Evolutionary conservation across 1,284 basidiomycete species (phyloP), one percentile per base, ranked within the genome.

Genomic region (Takashimella tepidaria): DNA sequence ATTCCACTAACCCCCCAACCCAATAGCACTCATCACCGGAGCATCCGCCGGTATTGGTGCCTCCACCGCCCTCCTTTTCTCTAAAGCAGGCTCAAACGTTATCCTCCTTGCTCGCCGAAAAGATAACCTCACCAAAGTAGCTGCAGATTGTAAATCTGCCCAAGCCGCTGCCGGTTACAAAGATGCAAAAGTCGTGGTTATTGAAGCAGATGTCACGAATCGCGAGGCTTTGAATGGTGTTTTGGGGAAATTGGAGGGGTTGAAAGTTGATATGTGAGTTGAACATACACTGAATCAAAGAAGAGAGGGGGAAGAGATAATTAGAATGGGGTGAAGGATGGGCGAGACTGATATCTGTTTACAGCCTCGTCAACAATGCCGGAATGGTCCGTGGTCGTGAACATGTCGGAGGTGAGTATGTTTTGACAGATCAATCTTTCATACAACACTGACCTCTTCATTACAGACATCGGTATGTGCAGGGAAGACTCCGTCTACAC

Each of bases 301-400:
- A n/a, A 8, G 31, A 37, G 31, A 41, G 10, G 20, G 11, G 31
- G 31, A 37, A 21, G 26, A 2, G 40, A 19, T 20, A 20, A n/a
- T n/a, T n/a, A 37, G 1, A 10, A 16, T 12, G 12, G 31, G 16
- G 31, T 41, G 10, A n/a, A 11, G 31, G 31, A 37, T 24, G 26
- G 1, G 40, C 16, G 21, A 20, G 53, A 51, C 41, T 55, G 21
- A 47, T n/a, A n/a, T n/a, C 53, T 53, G 16, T 50, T 37, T 5
- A 3, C 48, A 74, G 73, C 53, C 61, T 76, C 24, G 73, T 76
- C 31, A 76, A 76, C 62, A 76, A 76, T 46, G 75, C 75, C 48
- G 75, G 75, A 19, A 67, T 76, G 51, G 75, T 76, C 43, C 61
- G 60, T 16, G 75, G 75, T 8, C 58, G 64, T 19, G 75, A 76